Percentiles rank a stretch among this genome's conserved stretches.
These are phyloP conservation scores for Madurella mycetomatis DNA, from an alignment of 2,329 filamentous ascomycete species.

Conservation along the genomic window DNA sequence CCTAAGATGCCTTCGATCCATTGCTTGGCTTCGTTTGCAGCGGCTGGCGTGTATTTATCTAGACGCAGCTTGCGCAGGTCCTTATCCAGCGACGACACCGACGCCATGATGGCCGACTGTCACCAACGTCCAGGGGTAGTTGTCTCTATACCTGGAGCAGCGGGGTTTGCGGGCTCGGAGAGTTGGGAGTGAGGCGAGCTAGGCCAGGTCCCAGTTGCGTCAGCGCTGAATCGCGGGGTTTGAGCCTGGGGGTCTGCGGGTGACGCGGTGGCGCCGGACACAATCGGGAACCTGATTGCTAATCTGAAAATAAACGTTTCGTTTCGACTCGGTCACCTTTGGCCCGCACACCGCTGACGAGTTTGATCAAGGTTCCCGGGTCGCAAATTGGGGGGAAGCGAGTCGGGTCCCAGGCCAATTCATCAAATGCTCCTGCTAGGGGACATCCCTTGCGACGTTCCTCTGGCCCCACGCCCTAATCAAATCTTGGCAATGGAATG, in stretches of 20 bases:
- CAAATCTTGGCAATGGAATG: too few relatives aligned
- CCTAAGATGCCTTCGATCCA: constrained; percentile 85
- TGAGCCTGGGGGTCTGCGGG: neutral
- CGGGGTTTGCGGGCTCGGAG: neutral
- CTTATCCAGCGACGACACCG: constrained; percentile 87
- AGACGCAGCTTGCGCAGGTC: constrained; percentile 91
- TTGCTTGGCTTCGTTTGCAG: constrained; percentile 74
- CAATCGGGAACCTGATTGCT: too few relatives aligned
- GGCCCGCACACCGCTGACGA: too few relatives aligned
- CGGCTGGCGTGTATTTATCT: constrained; percentile 86
- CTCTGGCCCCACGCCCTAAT: too few relatives aligned
- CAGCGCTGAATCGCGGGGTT: constrained; percentile 4
- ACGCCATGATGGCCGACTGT: constrained; percentile 62
- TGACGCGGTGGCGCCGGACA: neutral
- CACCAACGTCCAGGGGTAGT: neutral
- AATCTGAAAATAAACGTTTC: too few relatives aligned
- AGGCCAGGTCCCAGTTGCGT: constrained; percentile 4
- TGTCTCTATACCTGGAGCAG: neutral
- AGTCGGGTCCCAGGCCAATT: too few relatives aligned
- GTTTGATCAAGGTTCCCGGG: too few relatives aligned
- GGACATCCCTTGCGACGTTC: too few relatives aligned
- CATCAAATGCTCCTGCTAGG: too few relatives aligned
- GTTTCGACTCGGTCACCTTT: too few relatives aligned
- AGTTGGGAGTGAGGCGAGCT: neutral
- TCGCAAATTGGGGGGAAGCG: too few relatives aligned